Evolutionary conservation across 768 basidiomycete genomes (phyloP).

Genomic region (Leccinum uliginosum): DNA sequence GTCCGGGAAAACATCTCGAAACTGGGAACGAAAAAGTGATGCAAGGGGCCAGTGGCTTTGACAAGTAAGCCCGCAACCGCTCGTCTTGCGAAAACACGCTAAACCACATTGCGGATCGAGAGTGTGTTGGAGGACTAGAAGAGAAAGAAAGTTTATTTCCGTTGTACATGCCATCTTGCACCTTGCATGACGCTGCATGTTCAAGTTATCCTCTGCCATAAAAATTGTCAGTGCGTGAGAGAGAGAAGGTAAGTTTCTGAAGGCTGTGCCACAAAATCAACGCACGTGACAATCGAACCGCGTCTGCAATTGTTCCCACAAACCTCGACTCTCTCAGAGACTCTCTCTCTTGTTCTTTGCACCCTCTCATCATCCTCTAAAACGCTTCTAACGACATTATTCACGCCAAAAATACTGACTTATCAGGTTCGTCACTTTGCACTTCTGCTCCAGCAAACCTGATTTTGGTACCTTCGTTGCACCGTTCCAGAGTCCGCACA

Average conservation of each 20-base stretch:
- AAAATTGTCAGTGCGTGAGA: too few species aligned
- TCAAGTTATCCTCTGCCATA: not conserved
- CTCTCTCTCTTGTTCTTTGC: slow-evolving; percentile 3
- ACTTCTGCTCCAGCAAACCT: not conserved
- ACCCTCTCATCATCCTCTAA: slow-evolving; percentile 8
- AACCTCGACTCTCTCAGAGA: slow-evolving; percentile 6
- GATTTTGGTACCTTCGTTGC: not conserved
- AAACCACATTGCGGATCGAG: not conserved
- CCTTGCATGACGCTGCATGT: not conserved
- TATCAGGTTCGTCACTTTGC: slow-evolving; percentile 9
- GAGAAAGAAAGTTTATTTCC: not conserved
- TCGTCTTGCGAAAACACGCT: not conserved
- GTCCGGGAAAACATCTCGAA: slow-evolving; percentile 23
- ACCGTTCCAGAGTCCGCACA: slow-evolving; percentile 21
- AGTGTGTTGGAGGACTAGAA: not conserved
- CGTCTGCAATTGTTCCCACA: slow-evolving; percentile 21
- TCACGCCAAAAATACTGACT: slow-evolving; percentile 10
- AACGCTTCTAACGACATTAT: slow-evolving; percentile 14
- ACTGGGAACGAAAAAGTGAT: slow-evolving; percentile 15
- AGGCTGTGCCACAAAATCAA: slow-evolving; percentile 21
- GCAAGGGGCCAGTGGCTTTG: not conserved
- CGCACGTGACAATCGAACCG: slow-evolving; percentile 33
- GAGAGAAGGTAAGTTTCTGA: too few species aligned
- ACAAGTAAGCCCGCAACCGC: not conserved
- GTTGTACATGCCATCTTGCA: not conserved